These are phyloP conservation scores for Fusarium sp. DNA, from an alignment of 2,329 filamentous ascomycete genomes.

Conservation along the genomic window DNA sequence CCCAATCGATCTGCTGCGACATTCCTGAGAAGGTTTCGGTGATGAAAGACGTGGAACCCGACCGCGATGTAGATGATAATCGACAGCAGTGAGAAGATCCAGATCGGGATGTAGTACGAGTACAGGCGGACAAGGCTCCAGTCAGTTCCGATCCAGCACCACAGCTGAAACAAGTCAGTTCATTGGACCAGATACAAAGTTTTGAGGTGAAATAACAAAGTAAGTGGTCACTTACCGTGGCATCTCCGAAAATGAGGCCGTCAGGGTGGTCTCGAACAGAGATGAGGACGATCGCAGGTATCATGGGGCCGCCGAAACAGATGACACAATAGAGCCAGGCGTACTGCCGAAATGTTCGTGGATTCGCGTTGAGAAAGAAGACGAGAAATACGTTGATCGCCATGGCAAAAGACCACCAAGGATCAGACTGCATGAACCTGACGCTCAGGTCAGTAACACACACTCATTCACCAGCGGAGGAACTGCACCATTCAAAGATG, in stretches of 20 bases:
- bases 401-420: conserved; percentile 84
- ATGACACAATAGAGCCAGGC: conserved; percentile 75
- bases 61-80: conserved; percentile 67
- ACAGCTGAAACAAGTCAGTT: conserved; percentile 57
- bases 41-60: conserved; percentile 69
- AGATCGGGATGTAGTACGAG: conserved; percentile 71
- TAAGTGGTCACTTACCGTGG: conserved; percentile 57
- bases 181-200: neutral
- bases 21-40: conserved; percentile 66
- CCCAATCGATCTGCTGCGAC: conserved; percentile 48
- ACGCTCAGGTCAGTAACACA: neutral
- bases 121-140: conserved; percentile 69
- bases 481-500: conserved; percentile 71
- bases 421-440: conserved; percentile 82
- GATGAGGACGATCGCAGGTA: conserved; percentile 75
- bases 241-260: conserved; percentile 65
- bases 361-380: conserved; percentile 67
- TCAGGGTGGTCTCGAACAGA: conserved; percentile 59
- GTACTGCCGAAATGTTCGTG: conserved; percentile 75
- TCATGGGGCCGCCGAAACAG: conserved; percentile 77
- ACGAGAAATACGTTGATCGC: conserved; percentile 82
- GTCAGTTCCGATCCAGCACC: conserved; percentile 69
- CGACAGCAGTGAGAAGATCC: conserved; percentile 68
- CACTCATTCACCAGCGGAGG: neutral
- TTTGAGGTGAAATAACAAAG: rapidly evolving